Base-by-base conservation (phyloP, 2,329 filamentous ascomycete genomes). In the Tricladium varicosporioides region DNA sequence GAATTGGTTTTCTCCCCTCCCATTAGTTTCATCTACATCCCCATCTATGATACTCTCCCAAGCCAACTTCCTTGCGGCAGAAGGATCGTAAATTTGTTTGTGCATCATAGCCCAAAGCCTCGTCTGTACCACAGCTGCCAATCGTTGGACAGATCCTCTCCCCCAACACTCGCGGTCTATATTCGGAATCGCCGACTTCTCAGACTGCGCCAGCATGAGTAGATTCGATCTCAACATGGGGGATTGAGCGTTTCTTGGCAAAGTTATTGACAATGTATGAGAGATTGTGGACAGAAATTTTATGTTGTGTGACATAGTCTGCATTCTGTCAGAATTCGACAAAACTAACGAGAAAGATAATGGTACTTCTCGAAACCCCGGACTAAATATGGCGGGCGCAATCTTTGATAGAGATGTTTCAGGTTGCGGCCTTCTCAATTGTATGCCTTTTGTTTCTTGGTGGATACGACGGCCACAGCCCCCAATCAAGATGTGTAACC, bases 61-160 rank as follows among this genome's bases (percentile, higher is more conserved):
- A 11, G 36, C 16, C 14, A 63, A 5, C 27, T 51, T 59, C 18
- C 53, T 56, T 2, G 52, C 55, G 13, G 56, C 55, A 14, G 53
- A 47, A 5, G 56, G 44, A 40, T 66, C 54, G 40, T 61, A 61
- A 8, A 67, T 18, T 8, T 58, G 61, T 33, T 42, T 58, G 31
- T 66, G 65, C 63, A 67, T 67, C 61, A 67, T 67, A 10, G 45
- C 48, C 65, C 65, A 69, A 15, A 68, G 13, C 22, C 59, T 59
- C 2, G 54, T 40, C 44, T 65, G 54, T 16, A 67, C 54, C 5
- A 64, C 62, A 2, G 56, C 53, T 9, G 55, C 45, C 15, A 67
- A 43, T 2, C 51, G 40, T 13, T 57, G 31, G 11, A 16, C 49
- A 22, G 4, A 27, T 27, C 22, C 22, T 27, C 40, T 43, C 15